phyloP scores from a whole-genome alignment of 164 flowering plant species.

The Magnolia officinalis region DNA sequence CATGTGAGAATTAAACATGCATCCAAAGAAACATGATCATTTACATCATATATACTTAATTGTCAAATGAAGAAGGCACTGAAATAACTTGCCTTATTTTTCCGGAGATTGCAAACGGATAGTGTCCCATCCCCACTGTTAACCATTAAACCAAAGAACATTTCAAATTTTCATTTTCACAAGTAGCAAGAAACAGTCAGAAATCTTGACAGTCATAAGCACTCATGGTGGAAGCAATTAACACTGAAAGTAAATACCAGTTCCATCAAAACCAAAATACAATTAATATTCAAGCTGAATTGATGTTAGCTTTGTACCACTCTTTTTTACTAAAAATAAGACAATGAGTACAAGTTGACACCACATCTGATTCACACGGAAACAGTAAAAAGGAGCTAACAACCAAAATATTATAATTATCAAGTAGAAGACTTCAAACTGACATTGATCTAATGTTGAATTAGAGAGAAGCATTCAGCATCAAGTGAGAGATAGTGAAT shows the following conservation, averaged over 20 bases:
- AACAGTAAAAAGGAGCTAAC: no score
- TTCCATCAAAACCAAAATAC: not conserved
- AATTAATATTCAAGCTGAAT: not conserved
- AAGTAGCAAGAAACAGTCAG: not conserved
- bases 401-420: no score
- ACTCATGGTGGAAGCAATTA: no score
- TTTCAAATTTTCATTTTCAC: not conserved
- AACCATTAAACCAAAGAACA: constrained; percentile 13
- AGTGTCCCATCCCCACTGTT: constrained; percentile 93
- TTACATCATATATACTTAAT: not conserved
- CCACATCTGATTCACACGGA: not conserved
- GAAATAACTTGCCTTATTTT: constrained; percentile 53
- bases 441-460: no score
- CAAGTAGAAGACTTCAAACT: no score
- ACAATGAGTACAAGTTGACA: not conserved
- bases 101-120: constrained; percentile 83
- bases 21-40: not conserved
- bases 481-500: no score
- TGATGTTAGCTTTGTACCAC: not conserved
- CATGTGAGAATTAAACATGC: not conserved
- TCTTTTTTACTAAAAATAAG: not conserved
- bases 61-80: not conserved
- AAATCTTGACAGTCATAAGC: not conserved
- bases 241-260: not conserved
- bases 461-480: no score